Conservation (phyloP, 1,139 yeast species). For the Kodamaea alishanica region DNA sequence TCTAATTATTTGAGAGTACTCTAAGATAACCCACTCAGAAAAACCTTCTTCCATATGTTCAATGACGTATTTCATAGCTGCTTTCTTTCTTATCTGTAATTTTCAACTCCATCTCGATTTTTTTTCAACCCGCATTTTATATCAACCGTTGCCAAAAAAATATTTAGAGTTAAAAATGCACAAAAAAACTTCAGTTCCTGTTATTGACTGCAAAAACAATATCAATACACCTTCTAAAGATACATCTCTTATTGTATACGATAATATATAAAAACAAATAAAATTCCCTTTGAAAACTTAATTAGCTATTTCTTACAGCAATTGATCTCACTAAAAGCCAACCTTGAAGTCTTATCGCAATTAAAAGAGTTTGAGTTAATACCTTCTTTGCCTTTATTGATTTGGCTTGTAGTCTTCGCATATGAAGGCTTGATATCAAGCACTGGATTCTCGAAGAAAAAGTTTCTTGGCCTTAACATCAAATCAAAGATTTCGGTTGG, state of each 20-base stretch:
- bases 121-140: too few relatives aligned
- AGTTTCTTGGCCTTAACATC: constrained; percentile 73
- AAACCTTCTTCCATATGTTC: constrained; percentile 98
- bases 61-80: constrained; percentile 75
- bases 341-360: constrained; percentile 40
- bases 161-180: neutral
- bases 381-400: constrained; percentile 37
- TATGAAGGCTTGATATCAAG: constrained; percentile 71
- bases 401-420: constrained; percentile 60
- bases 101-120: too few relatives aligned
- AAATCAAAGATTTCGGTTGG: constrained; percentile 78
- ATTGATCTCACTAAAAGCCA: constrained; percentile 32
- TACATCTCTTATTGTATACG: neutral
- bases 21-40: constrained; percentile 92
- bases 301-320: constrained; percentile 17
- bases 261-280: neutral
- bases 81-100: neutral
- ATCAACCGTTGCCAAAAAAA: too few relatives aligned
- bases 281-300: neutral
- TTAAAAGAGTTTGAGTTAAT: constrained; percentile 34
- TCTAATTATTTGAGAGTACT: constrained; percentile 74
- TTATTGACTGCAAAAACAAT: neutral
- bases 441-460: constrained; percentile 73
- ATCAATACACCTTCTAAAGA: neutral
- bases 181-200: neutral